Conservation (phyloP, 2,329 filamentous ascomycete genomes). For the Penicillium decumbens region DNA sequence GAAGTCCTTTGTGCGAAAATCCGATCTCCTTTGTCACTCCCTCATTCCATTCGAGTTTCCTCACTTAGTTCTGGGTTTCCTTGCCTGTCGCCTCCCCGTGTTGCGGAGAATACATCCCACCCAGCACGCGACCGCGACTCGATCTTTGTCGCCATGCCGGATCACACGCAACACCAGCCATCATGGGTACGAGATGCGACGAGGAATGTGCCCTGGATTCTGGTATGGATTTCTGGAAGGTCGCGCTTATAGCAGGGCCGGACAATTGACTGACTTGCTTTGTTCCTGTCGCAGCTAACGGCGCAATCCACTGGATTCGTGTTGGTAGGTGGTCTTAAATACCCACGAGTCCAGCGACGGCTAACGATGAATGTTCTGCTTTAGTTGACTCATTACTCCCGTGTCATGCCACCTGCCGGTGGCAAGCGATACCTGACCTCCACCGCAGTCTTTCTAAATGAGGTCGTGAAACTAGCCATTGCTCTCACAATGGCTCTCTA, state of each 20-base stretch:
- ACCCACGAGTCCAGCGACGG: not conserved
- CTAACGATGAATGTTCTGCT: conserved; percentile 9
- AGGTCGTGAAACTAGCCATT: conserved; percentile 82
- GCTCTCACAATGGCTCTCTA: conserved; percentile 83
- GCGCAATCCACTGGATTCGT: conserved; percentile 43
- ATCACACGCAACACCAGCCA: conserved; percentile 30
- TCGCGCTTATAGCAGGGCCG: not conserved
- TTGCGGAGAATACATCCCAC: conserved; percentile 10
- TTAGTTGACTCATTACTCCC: conserved; percentile 89
- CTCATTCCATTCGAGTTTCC: not conserved
- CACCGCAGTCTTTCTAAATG: conserved; percentile 89
- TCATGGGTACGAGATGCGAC: conserved; percentile 32
- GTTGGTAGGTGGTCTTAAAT: conserved; percentile 34
- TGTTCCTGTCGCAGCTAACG: conserved; percentile 33
- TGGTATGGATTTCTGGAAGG: conserved; percentile 32
- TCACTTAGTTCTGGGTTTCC: not conserved
- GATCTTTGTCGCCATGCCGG: conserved; percentile 28
- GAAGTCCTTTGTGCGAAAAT: not conserved
- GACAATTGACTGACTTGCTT: conserved; percentile 7
- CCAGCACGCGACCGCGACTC: conserved; percentile 7
- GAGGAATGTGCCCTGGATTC: conserved; percentile 36
- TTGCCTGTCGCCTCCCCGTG: not conserved
- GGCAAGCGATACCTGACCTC: conserved; percentile 89
- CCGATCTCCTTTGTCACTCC: conserved; percentile 3
- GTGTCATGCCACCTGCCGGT: conserved; percentile 79